Evolutionary conservation across 768 basidiomycete genomes (phyloP).

Genomic region (Leccinellum albellum): DNA sequence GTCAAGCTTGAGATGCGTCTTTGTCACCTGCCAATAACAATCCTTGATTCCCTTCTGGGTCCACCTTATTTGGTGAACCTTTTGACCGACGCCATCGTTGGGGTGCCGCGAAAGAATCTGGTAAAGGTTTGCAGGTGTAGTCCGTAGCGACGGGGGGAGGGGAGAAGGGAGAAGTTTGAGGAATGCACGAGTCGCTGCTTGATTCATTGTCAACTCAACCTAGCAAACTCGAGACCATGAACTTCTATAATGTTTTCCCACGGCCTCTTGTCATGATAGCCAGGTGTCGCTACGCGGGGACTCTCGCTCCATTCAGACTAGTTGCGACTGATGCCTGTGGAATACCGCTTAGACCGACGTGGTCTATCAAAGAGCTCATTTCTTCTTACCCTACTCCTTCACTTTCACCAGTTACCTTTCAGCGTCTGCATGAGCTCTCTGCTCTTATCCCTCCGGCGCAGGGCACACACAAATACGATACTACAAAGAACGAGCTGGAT

Average conservation of each 20-base stretch:
- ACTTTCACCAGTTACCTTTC: constrained; percentile 54
- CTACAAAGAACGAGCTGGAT: constrained; percentile 58
- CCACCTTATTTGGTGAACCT: constrained; percentile 76
- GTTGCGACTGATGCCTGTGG: constrained; percentile 51
- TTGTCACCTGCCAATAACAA: constrained; percentile 75
- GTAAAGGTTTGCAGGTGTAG: constrained; percentile 61
- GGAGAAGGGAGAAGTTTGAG: constrained; percentile 55
- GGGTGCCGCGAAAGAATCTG: constrained; percentile 69
- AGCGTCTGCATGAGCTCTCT: constrained; percentile 65
- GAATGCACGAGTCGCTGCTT: constrained; percentile 33
- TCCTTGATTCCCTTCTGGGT: constrained; percentile 57
- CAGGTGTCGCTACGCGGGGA: background rate
- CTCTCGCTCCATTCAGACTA: constrained; percentile 5
- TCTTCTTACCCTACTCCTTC: constrained; percentile 73
- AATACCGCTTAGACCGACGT: constrained; percentile 65
- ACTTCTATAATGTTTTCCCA: constrained; percentile 10
- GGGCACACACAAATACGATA: constrained; percentile 49
- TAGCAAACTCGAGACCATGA: background rate
- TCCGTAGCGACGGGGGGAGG: constrained; percentile 58
- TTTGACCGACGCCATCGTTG: constrained; percentile 60
- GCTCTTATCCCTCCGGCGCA: constrained; percentile 66
- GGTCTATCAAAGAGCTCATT: constrained; percentile 76
- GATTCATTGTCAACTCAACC: constrained; percentile 18
- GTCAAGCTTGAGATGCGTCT: constrained; percentile 65
- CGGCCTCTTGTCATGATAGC: constrained; percentile 7